phyloP scores from a whole-genome alignment of 768 basidiomycete genomes.

The Russula sp. region DNA sequence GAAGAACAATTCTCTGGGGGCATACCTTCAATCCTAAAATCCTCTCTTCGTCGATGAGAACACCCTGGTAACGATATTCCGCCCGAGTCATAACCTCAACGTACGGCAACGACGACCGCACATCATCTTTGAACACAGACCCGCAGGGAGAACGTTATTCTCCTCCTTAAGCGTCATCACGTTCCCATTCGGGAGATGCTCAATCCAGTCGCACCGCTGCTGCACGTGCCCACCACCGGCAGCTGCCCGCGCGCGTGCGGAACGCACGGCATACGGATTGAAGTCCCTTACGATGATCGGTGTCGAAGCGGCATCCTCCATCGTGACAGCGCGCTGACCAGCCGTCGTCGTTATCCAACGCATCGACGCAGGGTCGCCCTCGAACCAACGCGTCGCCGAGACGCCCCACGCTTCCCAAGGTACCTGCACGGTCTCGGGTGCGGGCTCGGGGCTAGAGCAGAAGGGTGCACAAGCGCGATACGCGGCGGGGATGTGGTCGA shows the following conservation, averaged over 20 bases:
- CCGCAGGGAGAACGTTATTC: constrained; percentile 9
- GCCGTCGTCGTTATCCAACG: constrained; percentile 38
- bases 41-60: constrained; percentile 36
- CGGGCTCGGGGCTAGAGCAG: background rate
- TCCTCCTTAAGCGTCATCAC: constrained; percentile 13
- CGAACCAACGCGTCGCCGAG: constrained; percentile 32
- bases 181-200: constrained; percentile 15
- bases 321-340: constrained; percentile 34
- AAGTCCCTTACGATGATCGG: constrained; percentile 33
- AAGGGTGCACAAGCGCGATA: constrained; percentile 12
- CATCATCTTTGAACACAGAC: constrained; percentile 28
- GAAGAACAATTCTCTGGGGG: background rate
- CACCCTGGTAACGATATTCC: constrained; percentile 31
- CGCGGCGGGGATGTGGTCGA: constrained; percentile 14
- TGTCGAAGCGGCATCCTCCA: constrained; percentile 9
- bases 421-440: background rate
- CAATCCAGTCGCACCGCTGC: constrained; percentile 11
- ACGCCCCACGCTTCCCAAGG: constrained; percentile 34
- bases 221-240: background rate
- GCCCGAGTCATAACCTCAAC: constrained; percentile 29
- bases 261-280: constrained; percentile 27
- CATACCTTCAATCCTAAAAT: constrained; percentile 35
- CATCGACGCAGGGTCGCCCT: constrained; percentile 29
- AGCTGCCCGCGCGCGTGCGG: constrained; percentile 11
- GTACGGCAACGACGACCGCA: constrained; percentile 33